These are phyloP conservation scores for Fusarium nodosum DNA, from an alignment of 2,329 filamentous ascomycete species.

Conservation along the genomic window DNA sequence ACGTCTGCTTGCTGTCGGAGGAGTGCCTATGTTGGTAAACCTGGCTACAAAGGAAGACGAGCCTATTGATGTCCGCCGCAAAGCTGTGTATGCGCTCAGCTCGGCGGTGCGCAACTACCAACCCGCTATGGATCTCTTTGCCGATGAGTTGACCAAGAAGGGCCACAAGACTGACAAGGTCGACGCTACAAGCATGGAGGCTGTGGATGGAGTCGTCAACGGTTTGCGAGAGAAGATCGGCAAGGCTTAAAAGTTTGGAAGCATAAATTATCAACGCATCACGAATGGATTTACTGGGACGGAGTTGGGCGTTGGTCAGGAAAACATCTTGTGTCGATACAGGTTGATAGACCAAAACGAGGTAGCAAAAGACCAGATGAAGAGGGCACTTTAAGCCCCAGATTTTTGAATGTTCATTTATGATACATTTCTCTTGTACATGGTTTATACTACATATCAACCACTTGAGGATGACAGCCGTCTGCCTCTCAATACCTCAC, in stretches of 20 bases:
- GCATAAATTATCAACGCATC: constrained; percentile 19
- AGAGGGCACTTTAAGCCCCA: constrained; percentile 35
- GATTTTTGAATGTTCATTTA: constrained; percentile 46
- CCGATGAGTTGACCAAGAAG: constrained; percentile 69
- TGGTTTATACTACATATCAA: constrained; percentile 51
- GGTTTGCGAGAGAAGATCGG: constrained; percentile 70
- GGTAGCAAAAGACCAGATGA: constrained; percentile 30
- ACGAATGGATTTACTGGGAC: constrained; percentile 51
- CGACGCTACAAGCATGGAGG: constrained; percentile 90
- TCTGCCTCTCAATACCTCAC: constrained; percentile 22
- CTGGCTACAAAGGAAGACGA: constrained; percentile 73
- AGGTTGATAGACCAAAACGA: constrained; percentile 20
- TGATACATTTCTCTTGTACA: constrained; percentile 56
- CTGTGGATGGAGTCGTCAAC: constrained; percentile 80
- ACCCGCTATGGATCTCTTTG: constrained; percentile 79
- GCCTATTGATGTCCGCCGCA: constrained; percentile 77
- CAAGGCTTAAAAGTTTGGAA: constrained; percentile 42
- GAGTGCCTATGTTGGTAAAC: constrained; percentile 76
- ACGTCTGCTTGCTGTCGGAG: constrained; percentile 72
- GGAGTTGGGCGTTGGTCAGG: constrained; percentile 54
- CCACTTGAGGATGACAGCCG: constrained; percentile 37
- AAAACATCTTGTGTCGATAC: constrained; percentile 10
- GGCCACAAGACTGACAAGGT: constrained; percentile 71
- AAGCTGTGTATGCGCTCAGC: constrained; percentile 90
- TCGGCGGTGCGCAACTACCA: constrained; percentile 91